phyloP scores from a whole-genome alignment of 2,329 filamentous ascomycete species.

The Grosmannia serpens region DNA sequence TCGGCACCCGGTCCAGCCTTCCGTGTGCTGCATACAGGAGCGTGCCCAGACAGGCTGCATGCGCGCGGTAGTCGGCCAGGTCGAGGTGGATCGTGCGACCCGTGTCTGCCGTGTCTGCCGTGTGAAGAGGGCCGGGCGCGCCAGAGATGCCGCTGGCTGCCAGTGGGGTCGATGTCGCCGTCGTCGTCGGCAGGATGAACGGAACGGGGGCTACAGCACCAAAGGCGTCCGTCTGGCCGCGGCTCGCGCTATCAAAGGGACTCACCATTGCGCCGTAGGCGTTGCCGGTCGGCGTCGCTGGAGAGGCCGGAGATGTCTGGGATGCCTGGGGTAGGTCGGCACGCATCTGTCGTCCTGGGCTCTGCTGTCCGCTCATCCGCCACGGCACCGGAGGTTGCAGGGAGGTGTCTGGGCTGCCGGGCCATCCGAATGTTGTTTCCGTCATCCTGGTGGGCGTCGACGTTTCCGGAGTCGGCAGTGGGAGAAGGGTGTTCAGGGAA shows the following conservation, averaged over 20 bases:
- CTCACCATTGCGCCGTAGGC: not conserved
- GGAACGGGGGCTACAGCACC: not conserved
- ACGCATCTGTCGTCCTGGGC: not conserved
- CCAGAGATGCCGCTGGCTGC: not conserved
- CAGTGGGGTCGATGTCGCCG: not conserved
- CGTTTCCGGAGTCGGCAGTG: not conserved
- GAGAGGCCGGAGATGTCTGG: not conserved
- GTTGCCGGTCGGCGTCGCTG: not conserved
- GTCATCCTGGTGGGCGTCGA: not conserved
- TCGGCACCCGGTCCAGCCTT: constrained; percentile 3
- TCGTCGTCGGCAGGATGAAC: not conserved
- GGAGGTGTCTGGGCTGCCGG: not conserved
- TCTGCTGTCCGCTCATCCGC: not conserved
- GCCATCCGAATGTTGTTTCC: not conserved
- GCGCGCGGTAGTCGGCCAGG: not conserved
- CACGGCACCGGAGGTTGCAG: not conserved
- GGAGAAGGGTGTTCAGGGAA: not conserved
- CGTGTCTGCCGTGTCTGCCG: not conserved
- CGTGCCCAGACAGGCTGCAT: not conserved
- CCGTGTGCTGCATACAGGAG: constrained; percentile 6
- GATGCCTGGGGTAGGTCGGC: not conserved
- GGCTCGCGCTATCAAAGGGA: not conserved
- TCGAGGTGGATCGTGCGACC: not conserved
- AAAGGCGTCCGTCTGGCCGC: not conserved
- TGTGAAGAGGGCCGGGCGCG: not conserved